Conservation (phyloP, 2,329 filamentous ascomycete genomes). For the Cytospora piceae region DNA sequence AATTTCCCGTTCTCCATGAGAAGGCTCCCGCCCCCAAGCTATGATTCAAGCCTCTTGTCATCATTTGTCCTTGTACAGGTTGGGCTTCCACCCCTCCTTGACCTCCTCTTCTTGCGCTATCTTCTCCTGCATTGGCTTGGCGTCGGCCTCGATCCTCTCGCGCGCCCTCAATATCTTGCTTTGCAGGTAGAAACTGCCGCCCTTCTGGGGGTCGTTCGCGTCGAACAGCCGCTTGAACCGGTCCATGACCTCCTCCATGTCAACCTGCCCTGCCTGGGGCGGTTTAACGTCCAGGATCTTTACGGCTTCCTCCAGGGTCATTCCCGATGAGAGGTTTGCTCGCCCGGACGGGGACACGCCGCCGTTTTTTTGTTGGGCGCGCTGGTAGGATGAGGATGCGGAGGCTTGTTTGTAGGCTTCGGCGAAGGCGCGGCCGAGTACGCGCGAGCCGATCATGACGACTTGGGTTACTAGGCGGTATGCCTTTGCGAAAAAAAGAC, state of each 20-base stretch:
- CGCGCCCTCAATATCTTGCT: slow-evolving; percentile 93
- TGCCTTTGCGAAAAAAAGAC: slow-evolving; percentile 59
- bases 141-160: slow-evolving; percentile 88
- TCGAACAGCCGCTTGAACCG: slow-evolving; percentile 96
- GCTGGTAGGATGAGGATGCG: slow-evolving; percentile 81
- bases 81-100: slow-evolving; percentile 89
- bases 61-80: slow-evolving; percentile 86
- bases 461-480: slow-evolving; percentile 94
- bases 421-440: slow-evolving; percentile 88
- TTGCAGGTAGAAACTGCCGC: slow-evolving; percentile 96
- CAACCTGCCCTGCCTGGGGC: slow-evolving; percentile 75
- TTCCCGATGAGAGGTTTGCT: slow-evolving; percentile 62
- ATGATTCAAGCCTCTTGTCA: slow-evolving; percentile 8
- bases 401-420: slow-evolving; percentile 96
- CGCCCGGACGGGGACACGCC: slow-evolving; percentile 45
- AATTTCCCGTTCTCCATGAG: not conserved
- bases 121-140: slow-evolving; percentile 72
- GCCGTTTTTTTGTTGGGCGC: slow-evolving; percentile 67
- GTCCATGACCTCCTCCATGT: slow-evolving; percentile 78
- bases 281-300: slow-evolving; percentile 96
- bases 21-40: not conserved
- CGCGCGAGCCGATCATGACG: slow-evolving; percentile 85
- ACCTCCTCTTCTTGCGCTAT: slow-evolving; percentile 76
- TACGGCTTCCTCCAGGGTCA: slow-evolving; percentile 95
- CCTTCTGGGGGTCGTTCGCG: slow-evolving; percentile 90